Evolutionary conservation across 177 flowering plant species (phyloP).

Genomic region (Vitis hybrid): DNA sequence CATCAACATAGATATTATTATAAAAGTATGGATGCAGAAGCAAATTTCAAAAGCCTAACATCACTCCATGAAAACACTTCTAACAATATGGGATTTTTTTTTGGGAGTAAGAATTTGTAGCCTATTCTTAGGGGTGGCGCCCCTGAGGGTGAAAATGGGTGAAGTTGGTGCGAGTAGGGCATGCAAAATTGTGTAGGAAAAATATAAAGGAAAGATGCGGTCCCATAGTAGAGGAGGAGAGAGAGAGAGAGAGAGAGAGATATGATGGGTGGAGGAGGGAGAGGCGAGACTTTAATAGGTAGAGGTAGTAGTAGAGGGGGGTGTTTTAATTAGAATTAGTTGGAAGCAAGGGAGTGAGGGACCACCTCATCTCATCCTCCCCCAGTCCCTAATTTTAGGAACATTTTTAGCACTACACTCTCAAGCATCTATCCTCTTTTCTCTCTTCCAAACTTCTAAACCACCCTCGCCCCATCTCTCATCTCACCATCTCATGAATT

Average conservation of each 20-base stretch:
- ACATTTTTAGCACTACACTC: slow-evolving; percentile 23
- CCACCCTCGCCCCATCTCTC: background rate
- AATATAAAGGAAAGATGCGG: slow-evolving; percentile 15
- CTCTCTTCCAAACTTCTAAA: slow-evolving; percentile 12
- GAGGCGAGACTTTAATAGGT: slow-evolving; percentile 24
- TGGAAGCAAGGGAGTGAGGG: slow-evolving; percentile 38
- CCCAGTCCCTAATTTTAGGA: slow-evolving; percentile 43
- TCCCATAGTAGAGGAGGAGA: slow-evolving; percentile 6
- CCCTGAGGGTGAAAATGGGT: background rate
- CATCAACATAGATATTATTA: too few species aligned
- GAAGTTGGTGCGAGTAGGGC: background rate
- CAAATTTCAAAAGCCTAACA: too few species aligned
- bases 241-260: slow-evolving; percentile 2
- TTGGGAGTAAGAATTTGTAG: too few species aligned
- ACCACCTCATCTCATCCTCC: slow-evolving; percentile 51
- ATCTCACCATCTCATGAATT: background rate
- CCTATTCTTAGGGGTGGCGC: too few species aligned
- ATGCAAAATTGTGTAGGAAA: background rate
- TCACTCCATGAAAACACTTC: too few species aligned
- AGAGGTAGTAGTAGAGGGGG: slow-evolving; percentile 13
- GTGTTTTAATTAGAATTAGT: slow-evolving; percentile 48
- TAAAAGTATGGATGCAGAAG: too few species aligned
- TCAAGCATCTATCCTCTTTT: slow-evolving; percentile 30
- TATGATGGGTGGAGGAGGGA: slow-evolving; percentile 21
- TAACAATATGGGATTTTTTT: too few species aligned